phyloP scores from a whole-genome alignment of 208 protist genomes.

The Leishmania amazonensis region DNA sequence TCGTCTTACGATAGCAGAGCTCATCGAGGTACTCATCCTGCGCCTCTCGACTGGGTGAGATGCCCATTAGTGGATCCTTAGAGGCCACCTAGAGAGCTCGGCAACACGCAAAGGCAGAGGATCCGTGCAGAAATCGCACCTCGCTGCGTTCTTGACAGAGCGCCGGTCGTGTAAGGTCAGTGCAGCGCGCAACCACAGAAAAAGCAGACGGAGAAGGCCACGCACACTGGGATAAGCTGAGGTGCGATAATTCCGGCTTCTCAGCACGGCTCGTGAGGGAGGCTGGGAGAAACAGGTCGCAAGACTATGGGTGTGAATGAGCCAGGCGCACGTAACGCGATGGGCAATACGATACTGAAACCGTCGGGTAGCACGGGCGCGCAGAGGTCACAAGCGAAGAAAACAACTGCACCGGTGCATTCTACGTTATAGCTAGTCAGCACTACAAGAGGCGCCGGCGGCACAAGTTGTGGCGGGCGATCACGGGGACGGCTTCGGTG shows the following conservation, averaged over 20 bases:
- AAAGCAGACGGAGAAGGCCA: not conserved
- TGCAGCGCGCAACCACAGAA: not conserved
- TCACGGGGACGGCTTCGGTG: not conserved
- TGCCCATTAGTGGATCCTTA: slow-evolving; percentile 8
- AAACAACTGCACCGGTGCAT: not conserved
- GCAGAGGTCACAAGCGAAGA: not conserved
- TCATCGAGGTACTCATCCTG: slow-evolving; percentile 14
- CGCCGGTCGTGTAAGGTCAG: not conserved
- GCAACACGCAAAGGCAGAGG: not conserved
- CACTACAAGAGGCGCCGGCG: not conserved
- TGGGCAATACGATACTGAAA: not conserved
- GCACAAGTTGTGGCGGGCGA: not conserved
- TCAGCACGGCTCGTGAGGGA: not conserved
- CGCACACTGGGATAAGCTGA: not conserved
- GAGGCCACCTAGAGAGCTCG: not conserved
- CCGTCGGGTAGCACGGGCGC: not conserved
- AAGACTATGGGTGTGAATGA: not conserved
- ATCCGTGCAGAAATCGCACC: not conserved
- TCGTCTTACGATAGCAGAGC: not conserved
- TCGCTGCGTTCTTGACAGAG: not conserved
- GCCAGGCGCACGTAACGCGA: not conserved
- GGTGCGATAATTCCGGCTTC: not conserved
- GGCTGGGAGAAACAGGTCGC: not conserved
- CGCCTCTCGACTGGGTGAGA: slow-evolving; percentile 14
- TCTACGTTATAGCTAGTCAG: not conserved